Evolutionary conservation across 2,329 filamentous ascomycete genomes (phyloP), one percentile per base, ranked within the genome.

Genomic region (Trichoderma gracile): DNA sequence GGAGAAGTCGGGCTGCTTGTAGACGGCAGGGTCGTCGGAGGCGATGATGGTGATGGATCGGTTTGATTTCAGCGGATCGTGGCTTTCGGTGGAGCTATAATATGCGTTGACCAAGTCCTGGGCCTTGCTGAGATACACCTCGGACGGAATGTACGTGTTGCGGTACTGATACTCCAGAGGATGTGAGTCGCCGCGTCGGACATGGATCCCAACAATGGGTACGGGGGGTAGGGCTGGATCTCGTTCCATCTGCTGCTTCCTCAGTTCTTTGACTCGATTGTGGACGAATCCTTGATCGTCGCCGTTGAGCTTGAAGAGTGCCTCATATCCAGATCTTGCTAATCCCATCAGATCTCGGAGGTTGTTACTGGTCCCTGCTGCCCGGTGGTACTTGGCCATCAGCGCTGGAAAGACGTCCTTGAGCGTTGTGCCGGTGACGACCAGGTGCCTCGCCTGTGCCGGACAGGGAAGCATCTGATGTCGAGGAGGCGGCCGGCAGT

Each of bases 401-500:
- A 79, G 60, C 84, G 82, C 79, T 15, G 88, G 88, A 69, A 94
- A 90, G 0, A 86, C 82, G 67, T 86, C 86, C 7, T 77, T 76
- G 1, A 86, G 82, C 0, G 91, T 95, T 6, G 88, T 85, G 7
- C 86, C 82, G 0, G 91, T 91, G 12, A 93, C 85, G 3, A 93
- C 80, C 3, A 96, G 79, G 75, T 96, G 92, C 15, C 83, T 84
- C 5, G 91, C 90, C 65, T 86, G 86, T 62, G 87, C 88, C 1
- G 92, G 92, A 72, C 91, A 96, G 1, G 93, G 92, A 0, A 95
- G 78, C 74, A 92, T 90, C 69, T 93, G 86, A 63, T 90, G 86
- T 27, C 84, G 80, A n/a, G 89, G 88, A 14, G 92, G 91, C 19
- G 89, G 86, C 8, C 84, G 82, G 74, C 92, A 96, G 25, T 79